Base-by-base conservation (phyloP, 305 asterid genomes). In the Fraxinus sp. region DNA sequence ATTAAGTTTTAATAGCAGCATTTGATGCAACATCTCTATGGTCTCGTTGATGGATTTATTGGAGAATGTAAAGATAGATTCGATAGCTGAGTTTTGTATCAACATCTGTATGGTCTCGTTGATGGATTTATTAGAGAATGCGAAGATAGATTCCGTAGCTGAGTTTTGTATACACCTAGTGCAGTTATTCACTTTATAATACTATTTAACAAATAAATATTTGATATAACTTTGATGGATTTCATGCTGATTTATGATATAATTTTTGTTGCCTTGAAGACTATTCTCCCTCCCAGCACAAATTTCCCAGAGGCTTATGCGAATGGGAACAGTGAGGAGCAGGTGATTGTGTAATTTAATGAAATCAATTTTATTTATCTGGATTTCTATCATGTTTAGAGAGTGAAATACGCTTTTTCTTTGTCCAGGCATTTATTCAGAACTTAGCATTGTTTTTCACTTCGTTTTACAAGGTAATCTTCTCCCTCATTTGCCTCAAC, bases 371-470 rank as follows among this genome's bases (percentile, higher is more conserved):
- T 82, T 16, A 33, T 33, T 72, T 72, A 4, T 72, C 46, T 32
- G 26, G 77, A 39, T 71, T 32, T 72, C 13, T 32, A 32, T 72
- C 24, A 6, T 46, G 57, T 72, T 16, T 32, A 6, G 43, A 32
- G 43, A 72, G 77, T 33, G 6, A 30, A 39, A 33, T 10, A 16
- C 26, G 6, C 7, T 72, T 22, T 80, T 84, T 83, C 55, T 85
- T 55, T 79, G 16, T 84, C 76, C 94, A 97, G 99, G 98, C 97
- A 55, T 97, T 97, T 81, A 94, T 97, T 84, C 99, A 97, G 87
- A 97, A 97, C 85, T 84, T 97, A 92, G 99, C 98, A 1, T 83
- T 97, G 92, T 97, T 95, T 86, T 92, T 97, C 87, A 95, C 99
- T 75, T 93, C 99, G 43, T 97, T 95, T 86, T 97, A 82, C 90